Conservation (phyloP, 129 eudicot species). For the Escallonia rubra region DNA sequence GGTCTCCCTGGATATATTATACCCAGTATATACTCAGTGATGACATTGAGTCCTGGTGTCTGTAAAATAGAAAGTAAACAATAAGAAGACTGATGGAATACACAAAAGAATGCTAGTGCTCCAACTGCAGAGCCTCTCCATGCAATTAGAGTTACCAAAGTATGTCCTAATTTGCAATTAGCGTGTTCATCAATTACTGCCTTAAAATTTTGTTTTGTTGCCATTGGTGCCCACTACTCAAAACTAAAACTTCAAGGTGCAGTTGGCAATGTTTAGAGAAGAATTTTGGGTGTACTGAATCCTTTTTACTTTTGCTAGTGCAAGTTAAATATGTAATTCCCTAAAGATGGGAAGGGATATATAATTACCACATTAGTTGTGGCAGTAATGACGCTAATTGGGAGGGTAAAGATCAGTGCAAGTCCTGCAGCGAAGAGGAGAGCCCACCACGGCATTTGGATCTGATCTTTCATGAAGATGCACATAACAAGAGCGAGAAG, state of each 20-base stretch:
- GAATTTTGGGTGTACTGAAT: too few species aligned
- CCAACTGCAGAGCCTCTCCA: not conserved
- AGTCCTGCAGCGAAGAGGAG: slow-evolving; percentile 35
- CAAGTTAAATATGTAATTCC: too few species aligned
- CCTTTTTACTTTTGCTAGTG: too few species aligned
- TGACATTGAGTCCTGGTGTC: slow-evolving; percentile 81
- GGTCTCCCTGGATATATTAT: slow-evolving; percentile 68
- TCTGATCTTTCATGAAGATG: slow-evolving; percentile 35
- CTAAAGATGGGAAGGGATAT: too few species aligned
- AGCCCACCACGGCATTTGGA: slow-evolving; percentile 71
- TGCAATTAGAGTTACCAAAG: not conserved
- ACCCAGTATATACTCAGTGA: slow-evolving; percentile 76
- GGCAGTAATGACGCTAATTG: slow-evolving; percentile 62
- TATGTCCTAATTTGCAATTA: not conserved
- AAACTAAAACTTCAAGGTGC: not conserved
- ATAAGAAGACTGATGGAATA: not conserved
- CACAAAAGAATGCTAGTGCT: not conserved
- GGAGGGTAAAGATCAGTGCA: slow-evolving; percentile 53
- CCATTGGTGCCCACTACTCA: not conserved
- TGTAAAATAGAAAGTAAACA: slow-evolving; percentile 6
- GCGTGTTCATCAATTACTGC: not conserved
- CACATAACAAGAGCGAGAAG: slow-evolving; percentile 36
- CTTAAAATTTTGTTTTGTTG: not conserved
- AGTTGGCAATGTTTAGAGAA: not conserved
- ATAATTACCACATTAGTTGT: slow-evolving; percentile 50